Base-by-base conservation (phyloP, 768 basidiomycete species). In the Chalciporus chontae region DNA sequence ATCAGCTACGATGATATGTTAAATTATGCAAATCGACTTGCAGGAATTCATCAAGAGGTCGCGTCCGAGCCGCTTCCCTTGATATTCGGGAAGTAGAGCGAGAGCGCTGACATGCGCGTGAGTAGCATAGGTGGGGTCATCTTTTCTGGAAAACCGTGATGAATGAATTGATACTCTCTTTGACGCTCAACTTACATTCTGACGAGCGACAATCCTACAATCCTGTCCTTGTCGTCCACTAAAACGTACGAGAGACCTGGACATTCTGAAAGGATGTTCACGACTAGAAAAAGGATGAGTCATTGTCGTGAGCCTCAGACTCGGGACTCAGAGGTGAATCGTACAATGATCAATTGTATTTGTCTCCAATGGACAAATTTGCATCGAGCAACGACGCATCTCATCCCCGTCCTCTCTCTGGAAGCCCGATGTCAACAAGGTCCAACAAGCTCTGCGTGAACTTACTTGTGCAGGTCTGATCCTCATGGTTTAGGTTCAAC, bases 171-270 rank as follows among this genome's bases (percentile, higher is more conserved):
- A 1, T 2, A 4, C 8, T 32, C 18, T 17, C 17, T 5, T 8
- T 32, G 8, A 31, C 9, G 3, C 10, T 31, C 0, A 10, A 38
- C 54, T 47, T 18, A 58, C 57, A 52, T 3, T 44, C 40, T 48
- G 43, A 56, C 34, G 14, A 54, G 52, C 40, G 47, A 53, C 15
- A 31, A 44, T 9, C 52, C 47, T 18, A 58, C 13, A 36, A 53
- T 48, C 18, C 45, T 14, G 6, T 43, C 13, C 15, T 23, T 34
- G 11, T 38, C 43, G 10, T 52, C 37, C 15, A 48, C 51, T 5
- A 40, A 51, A 27, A 52, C 31, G 15, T 23, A 39, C n/a, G 51
- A 50, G 8, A 52, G 11, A n/a, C 42, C 21, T 1, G 51, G 54
- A 34, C 38, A 51, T 3, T 27, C 23, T 1, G 45, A 43, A n/a